Conservation (phyloP, 257 asterid species). For the Nicotiana benthamiana region DNA sequence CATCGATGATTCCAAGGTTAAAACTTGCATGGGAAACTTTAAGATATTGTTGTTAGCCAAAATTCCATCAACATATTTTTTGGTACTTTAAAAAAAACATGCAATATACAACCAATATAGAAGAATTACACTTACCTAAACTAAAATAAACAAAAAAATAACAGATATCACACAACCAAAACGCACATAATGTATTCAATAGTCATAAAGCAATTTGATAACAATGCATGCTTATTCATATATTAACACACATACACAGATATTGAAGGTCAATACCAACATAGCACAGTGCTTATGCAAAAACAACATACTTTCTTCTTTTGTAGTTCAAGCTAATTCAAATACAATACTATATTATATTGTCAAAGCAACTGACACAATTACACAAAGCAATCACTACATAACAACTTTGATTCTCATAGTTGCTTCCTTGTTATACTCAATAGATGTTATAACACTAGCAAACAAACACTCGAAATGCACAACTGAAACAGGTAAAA, state of each 20-base stretch:
- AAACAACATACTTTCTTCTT: background rate
- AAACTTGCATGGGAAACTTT: too few relatives aligned
- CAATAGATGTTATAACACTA: background rate
- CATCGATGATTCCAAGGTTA: too few relatives aligned
- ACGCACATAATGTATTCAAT: background rate
- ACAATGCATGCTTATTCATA: background rate
- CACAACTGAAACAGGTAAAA: background rate
- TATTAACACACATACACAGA: background rate
- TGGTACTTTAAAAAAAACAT: background rate
- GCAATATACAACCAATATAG: background rate
- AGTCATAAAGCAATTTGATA: background rate
- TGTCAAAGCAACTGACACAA: background rate
- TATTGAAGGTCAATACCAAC: background rate
- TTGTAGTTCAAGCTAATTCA: slow-evolving; percentile 1
- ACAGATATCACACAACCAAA: background rate
- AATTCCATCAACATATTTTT: background rate
- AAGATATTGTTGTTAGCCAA: background rate
- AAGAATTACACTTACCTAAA: background rate
- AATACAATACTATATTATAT: background rate
- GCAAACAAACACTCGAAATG: background rate
- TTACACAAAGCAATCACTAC: background rate
- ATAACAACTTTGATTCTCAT: background rate
- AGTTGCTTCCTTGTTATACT: background rate
- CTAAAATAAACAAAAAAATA: background rate
- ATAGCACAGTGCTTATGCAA: background rate